A percentile compares a stretch with the other conserved stretches of the same genome.
Evolutionary conservation across 345 rosid species (phyloP).

Genomic region (Sapria himalayana): DNA sequence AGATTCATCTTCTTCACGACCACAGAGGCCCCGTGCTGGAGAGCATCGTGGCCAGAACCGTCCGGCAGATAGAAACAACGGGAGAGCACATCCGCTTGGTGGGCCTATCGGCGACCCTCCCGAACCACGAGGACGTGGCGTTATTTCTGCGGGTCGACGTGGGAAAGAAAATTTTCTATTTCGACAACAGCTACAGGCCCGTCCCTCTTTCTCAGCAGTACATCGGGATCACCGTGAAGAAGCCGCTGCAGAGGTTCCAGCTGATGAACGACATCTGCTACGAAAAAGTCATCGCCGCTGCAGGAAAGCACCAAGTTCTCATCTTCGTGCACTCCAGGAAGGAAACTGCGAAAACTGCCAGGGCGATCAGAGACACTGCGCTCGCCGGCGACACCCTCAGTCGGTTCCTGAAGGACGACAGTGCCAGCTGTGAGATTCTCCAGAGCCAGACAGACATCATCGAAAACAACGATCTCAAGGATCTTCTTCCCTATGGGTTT

Average conservation of each 20-base stretch:
- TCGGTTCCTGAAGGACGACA: slow-evolving; percentile 66
- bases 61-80: slow-evolving; percentile 82
- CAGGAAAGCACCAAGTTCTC: slow-evolving; percentile 90
- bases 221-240: slow-evolving; percentile 72
- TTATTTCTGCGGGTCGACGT: slow-evolving; percentile 63
- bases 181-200: slow-evolving; percentile 91
- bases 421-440: slow-evolving; percentile 69
- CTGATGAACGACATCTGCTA: slow-evolving; percentile 94
- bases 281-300: slow-evolving; percentile 69
- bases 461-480: slow-evolving; percentile 59
- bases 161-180: slow-evolving; percentile 52
- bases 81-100: slow-evolving; percentile 86
- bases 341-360: slow-evolving; percentile 86
- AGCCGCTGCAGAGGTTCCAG: slow-evolving; percentile 89
- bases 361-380: slow-evolving; percentile 64
- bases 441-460: slow-evolving; percentile 45
- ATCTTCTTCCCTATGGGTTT: slow-evolving; percentile 77
- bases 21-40: slow-evolving; percentile 96
- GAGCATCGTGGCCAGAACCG: slow-evolving; percentile 93
- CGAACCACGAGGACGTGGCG: slow-evolving; percentile 88
- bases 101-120: slow-evolving; percentile 85
- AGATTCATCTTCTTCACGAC: slow-evolving; percentile 95
- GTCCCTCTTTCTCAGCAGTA: slow-evolving; percentile 86
- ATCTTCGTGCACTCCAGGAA: slow-evolving; percentile 94
- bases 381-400: slow-evolving; percentile 69